Percentiles rank a stretch among this genome's conserved stretches.
phyloP scores from a whole-genome alignment of 2,329 filamentous ascomycete genomes.

The Epichloe gansuensis region DNA sequence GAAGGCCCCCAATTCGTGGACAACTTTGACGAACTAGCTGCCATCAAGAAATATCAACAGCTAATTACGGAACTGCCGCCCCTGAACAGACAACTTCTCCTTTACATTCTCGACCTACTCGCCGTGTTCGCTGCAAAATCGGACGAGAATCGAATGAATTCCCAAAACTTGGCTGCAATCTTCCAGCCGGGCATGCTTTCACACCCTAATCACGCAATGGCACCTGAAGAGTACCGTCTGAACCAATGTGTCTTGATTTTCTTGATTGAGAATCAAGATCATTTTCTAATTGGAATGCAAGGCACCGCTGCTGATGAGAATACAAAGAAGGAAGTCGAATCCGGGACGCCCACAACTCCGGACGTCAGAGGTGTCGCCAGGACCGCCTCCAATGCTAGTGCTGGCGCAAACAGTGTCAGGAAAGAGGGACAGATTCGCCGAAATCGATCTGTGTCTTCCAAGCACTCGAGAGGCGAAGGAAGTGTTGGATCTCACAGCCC shows the following conservation, averaged over 20 bases:
- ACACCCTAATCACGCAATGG: conserved; percentile 90
- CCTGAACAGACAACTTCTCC: conserved; percentile 79
- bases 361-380: conserved; percentile 39
- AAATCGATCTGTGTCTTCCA: conserved; percentile 88
- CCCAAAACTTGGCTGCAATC: conserved; percentile 86
- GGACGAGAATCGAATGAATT: conserved; percentile 93
- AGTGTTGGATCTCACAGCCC: conserved; percentile 58
- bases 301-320: conserved; percentile 93
- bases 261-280: conserved; percentile 94
- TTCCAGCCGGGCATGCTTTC: conserved; percentile 95
- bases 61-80: conserved; percentile 89
- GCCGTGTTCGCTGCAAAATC: conserved; percentile 96
- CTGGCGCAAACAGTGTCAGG: conserved; percentile 73
- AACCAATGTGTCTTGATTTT: conserved; percentile 98
- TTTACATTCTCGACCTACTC: conserved; percentile 91
- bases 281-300: conserved; percentile 97
- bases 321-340: conserved; percentile 49
- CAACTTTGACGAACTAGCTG: conserved; percentile 46
- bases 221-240: conserved; percentile 80
- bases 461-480: conserved; percentile 64
- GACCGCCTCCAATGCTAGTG: conserved; percentile 79
- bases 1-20: conserved; percentile 60
- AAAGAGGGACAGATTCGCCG: conserved; percentile 68
- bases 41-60: conserved; percentile 73
- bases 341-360: conserved; percentile 46